These are phyloP conservation scores for Pyrrhoderma noxium DNA, from an alignment of 1,284 basidiomycete genomes.

Conservation along the genomic window DNA sequence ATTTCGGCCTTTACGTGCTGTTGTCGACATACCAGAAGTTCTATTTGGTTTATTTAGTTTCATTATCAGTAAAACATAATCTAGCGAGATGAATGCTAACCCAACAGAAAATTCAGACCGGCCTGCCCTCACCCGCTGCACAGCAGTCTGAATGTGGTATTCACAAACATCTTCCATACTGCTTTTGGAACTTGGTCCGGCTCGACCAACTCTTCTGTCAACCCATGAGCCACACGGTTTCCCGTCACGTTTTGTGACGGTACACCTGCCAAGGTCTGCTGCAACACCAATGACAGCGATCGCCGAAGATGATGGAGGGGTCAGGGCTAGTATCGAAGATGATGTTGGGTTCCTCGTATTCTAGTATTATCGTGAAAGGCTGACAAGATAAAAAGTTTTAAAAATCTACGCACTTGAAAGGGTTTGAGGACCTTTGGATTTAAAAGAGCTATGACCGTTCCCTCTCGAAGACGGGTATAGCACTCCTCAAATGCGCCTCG, in stretches of 20 bases:
- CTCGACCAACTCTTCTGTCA: conserved; percentile 63
- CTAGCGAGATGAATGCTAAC: conserved; percentile 34
- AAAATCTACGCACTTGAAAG: conserved; percentile 59
- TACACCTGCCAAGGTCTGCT: conserved; percentile 79
- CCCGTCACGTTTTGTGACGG: conserved; percentile 71
- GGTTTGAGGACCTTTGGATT: conserved; percentile 86
- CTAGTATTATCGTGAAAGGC: conserved; percentile 31
- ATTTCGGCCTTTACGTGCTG: conserved; percentile 40
- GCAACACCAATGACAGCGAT: conserved; percentile 84
- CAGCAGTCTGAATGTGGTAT: conserved; percentile 77
- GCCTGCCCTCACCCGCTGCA: conserved; percentile 63
- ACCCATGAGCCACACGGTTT: conserved; percentile 80
- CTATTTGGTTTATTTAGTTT: conserved; percentile 31
- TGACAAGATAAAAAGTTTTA: neutral
- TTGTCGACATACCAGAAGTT: conserved; percentile 58
- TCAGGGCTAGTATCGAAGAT: conserved; percentile 81
- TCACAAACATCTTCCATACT: conserved; percentile 66
- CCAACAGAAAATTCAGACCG: conserved; percentile 80
- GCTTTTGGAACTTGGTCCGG: neutral
- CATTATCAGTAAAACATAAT: conserved; percentile 13
- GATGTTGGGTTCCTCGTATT: conserved; percentile 60
- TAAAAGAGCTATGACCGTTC: conserved; percentile 83
- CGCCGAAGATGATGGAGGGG: conserved; percentile 73
- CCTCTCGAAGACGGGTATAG: conserved; percentile 78
- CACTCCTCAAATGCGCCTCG: conserved; percentile 84